Evolutionary conservation across 106 monocot genomes (phyloP).

Genomic region (Phalaenopsis aphrodite): DNA sequence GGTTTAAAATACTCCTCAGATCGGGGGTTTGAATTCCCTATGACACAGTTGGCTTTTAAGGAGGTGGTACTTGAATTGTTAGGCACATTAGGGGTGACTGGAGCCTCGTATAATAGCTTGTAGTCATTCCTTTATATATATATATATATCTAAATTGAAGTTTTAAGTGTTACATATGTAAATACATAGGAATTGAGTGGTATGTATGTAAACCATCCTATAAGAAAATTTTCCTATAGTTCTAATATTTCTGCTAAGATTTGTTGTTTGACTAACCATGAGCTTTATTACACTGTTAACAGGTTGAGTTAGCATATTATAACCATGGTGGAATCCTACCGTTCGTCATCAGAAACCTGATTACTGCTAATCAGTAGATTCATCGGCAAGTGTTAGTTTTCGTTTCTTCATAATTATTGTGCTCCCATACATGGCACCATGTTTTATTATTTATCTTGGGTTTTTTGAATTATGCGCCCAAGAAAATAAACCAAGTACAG

Average conservation of each 20-base stretch:
- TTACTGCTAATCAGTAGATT: constrained; percentile 15
- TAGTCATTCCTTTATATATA: no score
- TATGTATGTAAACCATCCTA: no score
- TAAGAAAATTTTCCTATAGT: background rate
- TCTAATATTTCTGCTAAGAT: background rate
- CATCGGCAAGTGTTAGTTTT: background rate
- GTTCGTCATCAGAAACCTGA: constrained; percentile 64
- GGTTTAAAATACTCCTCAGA: no score
- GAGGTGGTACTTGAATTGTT: no score
- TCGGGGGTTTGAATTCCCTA: no score
- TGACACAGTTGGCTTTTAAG: no score
- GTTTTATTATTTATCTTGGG: background rate
- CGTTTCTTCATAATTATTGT: background rate
- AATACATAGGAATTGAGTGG: no score
- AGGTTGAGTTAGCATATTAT: constrained; percentile 76
- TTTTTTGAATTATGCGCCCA: background rate
- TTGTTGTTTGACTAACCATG: background rate
- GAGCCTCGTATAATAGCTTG: no score
- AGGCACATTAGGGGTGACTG: no score
- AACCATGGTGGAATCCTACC: constrained; percentile 77
- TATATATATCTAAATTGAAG: no score
- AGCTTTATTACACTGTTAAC: background rate
- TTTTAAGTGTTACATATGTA: no score
- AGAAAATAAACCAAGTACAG: background rate
- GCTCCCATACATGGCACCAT: background rate